These are phyloP conservation scores for sweet orange (Citrus sinensis) DNA, from an alignment of 345 rosid species.

Conservation along the genomic window DNA sequence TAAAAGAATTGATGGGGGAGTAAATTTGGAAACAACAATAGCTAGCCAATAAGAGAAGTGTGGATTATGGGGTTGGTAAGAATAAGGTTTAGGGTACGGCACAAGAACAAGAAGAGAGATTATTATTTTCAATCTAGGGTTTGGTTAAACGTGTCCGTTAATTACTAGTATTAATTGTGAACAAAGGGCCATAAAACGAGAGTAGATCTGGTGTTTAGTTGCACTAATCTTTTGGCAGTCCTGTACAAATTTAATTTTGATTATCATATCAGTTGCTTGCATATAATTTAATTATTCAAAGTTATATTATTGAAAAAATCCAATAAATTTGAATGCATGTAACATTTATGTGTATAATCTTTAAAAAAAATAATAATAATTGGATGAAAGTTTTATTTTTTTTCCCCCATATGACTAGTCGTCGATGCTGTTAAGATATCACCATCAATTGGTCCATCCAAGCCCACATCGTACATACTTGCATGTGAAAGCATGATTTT, in stretches of 20 bases:
- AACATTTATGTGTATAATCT: no score
- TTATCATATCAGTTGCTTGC: no score
- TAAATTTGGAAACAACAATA: not conserved
- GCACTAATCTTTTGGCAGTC: no score
- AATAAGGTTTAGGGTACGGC: constrained; percentile 9
- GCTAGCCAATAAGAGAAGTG: not conserved
- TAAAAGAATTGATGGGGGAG: not conserved
- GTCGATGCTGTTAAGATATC: constrained; percentile 24
- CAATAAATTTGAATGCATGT: no score
- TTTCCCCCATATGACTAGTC: not conserved
- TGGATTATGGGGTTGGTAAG: constrained; percentile 18
- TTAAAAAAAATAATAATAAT: no score
- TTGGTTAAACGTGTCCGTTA: not conserved
- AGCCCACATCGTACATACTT: constrained; percentile 1
- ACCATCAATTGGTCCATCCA: constrained; percentile 24
- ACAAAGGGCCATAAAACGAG: no score
- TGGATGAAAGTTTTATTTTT: no score
- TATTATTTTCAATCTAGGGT: not conserved
- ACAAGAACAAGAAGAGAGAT: not conserved
- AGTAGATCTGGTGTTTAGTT: no score
- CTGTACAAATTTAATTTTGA: no score
- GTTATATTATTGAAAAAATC: no score
- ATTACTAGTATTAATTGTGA: no score
- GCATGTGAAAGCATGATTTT: constrained; percentile 9
- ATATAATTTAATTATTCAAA: no score